These are phyloP conservation scores for Paraconiothyrium brasiliense DNA, from an alignment of 2,329 filamentous ascomycete genomes.

Conservation along the genomic window DNA sequence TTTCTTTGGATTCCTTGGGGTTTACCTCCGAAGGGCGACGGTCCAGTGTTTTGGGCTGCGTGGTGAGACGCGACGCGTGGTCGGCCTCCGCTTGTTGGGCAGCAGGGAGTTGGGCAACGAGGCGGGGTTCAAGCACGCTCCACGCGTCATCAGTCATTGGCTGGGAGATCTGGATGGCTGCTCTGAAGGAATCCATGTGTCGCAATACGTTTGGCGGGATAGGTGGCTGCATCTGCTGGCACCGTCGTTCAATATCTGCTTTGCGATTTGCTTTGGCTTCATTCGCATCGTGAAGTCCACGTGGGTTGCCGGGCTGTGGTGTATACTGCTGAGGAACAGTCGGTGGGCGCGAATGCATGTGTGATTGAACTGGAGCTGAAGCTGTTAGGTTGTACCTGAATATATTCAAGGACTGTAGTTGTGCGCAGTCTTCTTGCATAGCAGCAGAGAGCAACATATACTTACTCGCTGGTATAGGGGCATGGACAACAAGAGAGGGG, in stretches of 20 bases:
- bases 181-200: constrained; percentile 78
- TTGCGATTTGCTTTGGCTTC: constrained; percentile 71
- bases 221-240: constrained; percentile 71
- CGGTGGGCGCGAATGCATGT: constrained; percentile 42
- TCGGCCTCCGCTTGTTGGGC: constrained; percentile 67
- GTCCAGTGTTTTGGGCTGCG: constrained; percentile 58
- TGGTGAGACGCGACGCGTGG: constrained; percentile 58
- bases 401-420: constrained; percentile 30
- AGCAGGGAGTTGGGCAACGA: constrained; percentile 71
- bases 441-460: constrained; percentile 33
- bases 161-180: constrained; percentile 73
- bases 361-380: constrained; percentile 40
- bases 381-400: constrained; percentile 40
- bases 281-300: constrained; percentile 70
- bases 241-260: constrained; percentile 76
- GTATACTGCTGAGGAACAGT: constrained; percentile 48
- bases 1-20: constrained; percentile 64
- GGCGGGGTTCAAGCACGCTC: constrained; percentile 72
- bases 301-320: constrained; percentile 44
- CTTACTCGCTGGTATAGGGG: constrained; percentile 48
- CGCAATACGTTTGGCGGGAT: constrained; percentile 69
- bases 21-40: constrained; percentile 59
- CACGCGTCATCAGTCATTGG: constrained; percentile 75
- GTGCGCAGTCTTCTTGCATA: constrained; percentile 24
- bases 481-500: constrained; percentile 44